Conservation (phyloP, 495 filamentous ascomycete species). For the Aspergillus hancockii region DNA sequence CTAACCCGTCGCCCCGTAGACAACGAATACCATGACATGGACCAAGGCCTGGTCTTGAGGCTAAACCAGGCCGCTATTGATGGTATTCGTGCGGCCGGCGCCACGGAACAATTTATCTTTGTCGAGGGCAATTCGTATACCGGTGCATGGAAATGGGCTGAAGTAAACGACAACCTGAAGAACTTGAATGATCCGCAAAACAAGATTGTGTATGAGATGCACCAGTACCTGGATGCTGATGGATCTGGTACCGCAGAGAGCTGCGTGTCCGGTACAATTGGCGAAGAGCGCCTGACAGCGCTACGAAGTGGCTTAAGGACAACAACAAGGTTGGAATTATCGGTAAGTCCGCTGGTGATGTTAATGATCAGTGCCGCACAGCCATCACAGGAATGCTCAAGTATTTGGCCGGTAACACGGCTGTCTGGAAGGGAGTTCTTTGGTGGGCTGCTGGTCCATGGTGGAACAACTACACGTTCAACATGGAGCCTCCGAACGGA, state of each 20-base stretch:
- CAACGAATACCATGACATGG: slow-evolving; percentile 78
- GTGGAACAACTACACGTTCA: slow-evolving; percentile 59
- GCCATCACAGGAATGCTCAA: slow-evolving; percentile 63
- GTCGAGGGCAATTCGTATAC: slow-evolving; percentile 68
- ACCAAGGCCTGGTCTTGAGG: slow-evolving; percentile 64
- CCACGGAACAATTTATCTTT: slow-evolving; percentile 70
- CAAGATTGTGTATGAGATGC: slow-evolving; percentile 59
- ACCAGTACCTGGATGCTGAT: slow-evolving; percentile 56
- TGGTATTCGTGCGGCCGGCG: slow-evolving; percentile 67
- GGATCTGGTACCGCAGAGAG: slow-evolving; percentile 58
- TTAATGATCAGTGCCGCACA: slow-evolving; percentile 61
- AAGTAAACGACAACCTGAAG: slow-evolving; percentile 54
- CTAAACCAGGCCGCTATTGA: slow-evolving; percentile 77
- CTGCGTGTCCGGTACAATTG: slow-evolving; percentile 64
- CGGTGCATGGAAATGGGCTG: slow-evolving; percentile 61
- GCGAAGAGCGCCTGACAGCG: slow-evolving; percentile 59
- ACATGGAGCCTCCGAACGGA: slow-evolving; percentile 57
- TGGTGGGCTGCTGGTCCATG: slow-evolving; percentile 70
- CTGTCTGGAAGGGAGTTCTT: slow-evolving; percentile 66
- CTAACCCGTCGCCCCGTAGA: slow-evolving; percentile 51
- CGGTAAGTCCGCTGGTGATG: slow-evolving; percentile 69
- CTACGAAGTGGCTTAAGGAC: slow-evolving; percentile 66
- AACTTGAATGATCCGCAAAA: slow-evolving; percentile 59
- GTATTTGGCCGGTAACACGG: slow-evolving; percentile 55
- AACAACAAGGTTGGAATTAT: slow-evolving; percentile 65